phyloP scores from a whole-genome alignment of 2,329 filamentous ascomycete species.

The Beauveria pseudobassiana region DNA sequence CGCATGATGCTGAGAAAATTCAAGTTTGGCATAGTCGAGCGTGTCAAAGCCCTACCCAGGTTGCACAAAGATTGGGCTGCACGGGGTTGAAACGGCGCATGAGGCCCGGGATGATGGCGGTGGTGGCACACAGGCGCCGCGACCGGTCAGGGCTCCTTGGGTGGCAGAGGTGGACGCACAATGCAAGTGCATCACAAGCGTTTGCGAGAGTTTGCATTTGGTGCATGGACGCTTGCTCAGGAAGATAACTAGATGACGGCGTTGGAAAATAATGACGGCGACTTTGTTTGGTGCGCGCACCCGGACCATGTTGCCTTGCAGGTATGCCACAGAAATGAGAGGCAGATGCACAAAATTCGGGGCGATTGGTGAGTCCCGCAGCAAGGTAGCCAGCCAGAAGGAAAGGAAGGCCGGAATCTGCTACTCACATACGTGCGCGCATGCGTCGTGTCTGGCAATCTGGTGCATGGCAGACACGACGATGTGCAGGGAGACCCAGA shows the following conservation, averaged over 20 bases:
- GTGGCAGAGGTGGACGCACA: background rate
- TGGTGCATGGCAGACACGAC: conserved; percentile 7
- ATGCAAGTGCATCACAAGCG: background rate
- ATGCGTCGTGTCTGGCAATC: background rate
- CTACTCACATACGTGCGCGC: background rate
- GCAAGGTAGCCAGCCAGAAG: background rate
- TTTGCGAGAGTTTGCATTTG: background rate
- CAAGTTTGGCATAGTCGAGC: background rate
- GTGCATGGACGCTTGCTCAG: background rate
- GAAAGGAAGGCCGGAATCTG: background rate
- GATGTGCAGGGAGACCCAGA: background rate
- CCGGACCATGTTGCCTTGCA: background rate
- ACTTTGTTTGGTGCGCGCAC: background rate
- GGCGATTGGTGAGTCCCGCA: background rate
- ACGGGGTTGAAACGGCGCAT: background rate
- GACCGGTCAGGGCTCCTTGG: background rate
- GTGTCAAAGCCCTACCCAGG: background rate
- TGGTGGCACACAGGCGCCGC: background rate
- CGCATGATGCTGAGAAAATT: background rate
- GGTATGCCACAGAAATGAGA: background rate
- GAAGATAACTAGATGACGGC: background rate
- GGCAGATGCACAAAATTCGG: background rate
- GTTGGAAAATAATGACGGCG: background rate
- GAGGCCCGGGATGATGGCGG: background rate
- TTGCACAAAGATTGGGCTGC: background rate